Evolutionary conservation across 2,329 filamentous ascomycete genomes (phyloP).

Genomic region (Exophiala viscosa): DNA sequence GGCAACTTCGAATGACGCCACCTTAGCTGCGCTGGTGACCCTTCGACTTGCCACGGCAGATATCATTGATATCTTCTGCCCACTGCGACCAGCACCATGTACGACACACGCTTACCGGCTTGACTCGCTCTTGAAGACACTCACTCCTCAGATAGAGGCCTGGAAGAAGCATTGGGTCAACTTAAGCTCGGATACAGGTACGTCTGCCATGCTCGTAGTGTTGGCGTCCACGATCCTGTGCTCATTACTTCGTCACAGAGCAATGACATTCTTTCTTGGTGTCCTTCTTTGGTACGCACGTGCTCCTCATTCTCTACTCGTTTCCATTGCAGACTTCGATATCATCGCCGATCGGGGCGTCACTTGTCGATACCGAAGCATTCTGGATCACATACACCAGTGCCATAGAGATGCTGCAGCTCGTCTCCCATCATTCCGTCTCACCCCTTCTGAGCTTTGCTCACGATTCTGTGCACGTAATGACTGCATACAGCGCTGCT

Average conservation of each 20-base stretch:
- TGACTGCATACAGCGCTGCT: slow-evolving; percentile 42
- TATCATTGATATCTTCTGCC: slow-evolving; percentile 30
- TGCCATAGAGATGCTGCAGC: slow-evolving; percentile 35
- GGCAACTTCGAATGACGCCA: slow-evolving; percentile 34
- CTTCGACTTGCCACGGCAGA: slow-evolving; percentile 39
- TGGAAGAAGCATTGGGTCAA: slow-evolving; percentile 5
- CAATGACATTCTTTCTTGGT: slow-evolving; percentile 38
- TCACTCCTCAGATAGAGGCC: slow-evolving; percentile 1
- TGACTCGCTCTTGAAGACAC: slow-evolving; percentile 3
- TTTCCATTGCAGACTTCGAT: slow-evolving; percentile 36
- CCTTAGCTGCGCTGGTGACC: slow-evolving; percentile 38
- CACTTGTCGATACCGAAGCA: slow-evolving; percentile 30
- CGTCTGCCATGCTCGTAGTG: background rate
- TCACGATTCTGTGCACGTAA: slow-evolving; percentile 43
- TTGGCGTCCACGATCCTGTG: background rate
- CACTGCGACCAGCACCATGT: background rate
- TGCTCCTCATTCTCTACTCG: slow-evolving; percentile 38
- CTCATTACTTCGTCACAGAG: slow-evolving; percentile 3
- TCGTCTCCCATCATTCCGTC: slow-evolving; percentile 30
- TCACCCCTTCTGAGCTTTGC: slow-evolving; percentile 38
- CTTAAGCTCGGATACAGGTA: slow-evolving; percentile 1
- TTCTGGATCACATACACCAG: slow-evolving; percentile 27
- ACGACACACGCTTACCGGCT: background rate
- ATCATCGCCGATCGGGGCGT: slow-evolving; percentile 22
- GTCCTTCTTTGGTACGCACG: slow-evolving; percentile 39